phyloP scores from a whole-genome alignment of 495 filamentous ascomycete species.

The Haplographium delicatum region DNA sequence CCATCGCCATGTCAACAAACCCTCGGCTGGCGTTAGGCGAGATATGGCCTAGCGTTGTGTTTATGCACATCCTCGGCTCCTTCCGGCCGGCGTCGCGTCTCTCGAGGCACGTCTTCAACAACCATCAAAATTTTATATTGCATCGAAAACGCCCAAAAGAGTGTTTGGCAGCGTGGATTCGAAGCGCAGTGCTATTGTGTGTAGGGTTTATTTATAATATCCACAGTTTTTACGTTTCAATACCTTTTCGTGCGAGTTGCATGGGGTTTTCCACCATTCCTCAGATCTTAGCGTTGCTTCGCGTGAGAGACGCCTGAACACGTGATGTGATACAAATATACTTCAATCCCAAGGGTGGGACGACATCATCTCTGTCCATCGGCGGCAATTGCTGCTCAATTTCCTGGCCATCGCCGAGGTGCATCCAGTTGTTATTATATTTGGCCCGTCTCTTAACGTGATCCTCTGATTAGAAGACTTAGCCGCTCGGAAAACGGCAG shows the following conservation, averaged over 20 bases:
- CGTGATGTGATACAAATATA: neutral
- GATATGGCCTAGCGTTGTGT: neutral
- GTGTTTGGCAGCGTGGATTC: neutral
- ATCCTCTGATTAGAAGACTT: conserved; percentile 9
- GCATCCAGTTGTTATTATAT: too few species aligned
- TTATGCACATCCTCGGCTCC: neutral
- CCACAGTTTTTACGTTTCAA: neutral
- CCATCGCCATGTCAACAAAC: neutral
- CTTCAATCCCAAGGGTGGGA: neutral
- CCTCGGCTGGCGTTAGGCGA: neutral
- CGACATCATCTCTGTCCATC: neutral
- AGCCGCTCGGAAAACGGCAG: conserved; percentile 24
- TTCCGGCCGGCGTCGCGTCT: neutral
- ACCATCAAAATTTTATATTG: neutral
- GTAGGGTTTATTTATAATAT: neutral
- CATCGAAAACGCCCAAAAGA: neutral
- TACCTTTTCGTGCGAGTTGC: neutral
- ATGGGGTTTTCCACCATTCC: neutral
- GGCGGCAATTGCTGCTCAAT: neutral
- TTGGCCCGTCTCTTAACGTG: too few species aligned
- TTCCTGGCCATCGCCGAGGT: too few species aligned
- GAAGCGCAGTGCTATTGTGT: neutral
- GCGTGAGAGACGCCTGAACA: neutral
- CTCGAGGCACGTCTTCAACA: neutral
- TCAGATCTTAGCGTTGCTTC: neutral